These are phyloP conservation scores for Massariosphaeria phaeospora DNA, from an alignment of 495 filamentous ascomycete species.

Conservation along the genomic window DNA sequence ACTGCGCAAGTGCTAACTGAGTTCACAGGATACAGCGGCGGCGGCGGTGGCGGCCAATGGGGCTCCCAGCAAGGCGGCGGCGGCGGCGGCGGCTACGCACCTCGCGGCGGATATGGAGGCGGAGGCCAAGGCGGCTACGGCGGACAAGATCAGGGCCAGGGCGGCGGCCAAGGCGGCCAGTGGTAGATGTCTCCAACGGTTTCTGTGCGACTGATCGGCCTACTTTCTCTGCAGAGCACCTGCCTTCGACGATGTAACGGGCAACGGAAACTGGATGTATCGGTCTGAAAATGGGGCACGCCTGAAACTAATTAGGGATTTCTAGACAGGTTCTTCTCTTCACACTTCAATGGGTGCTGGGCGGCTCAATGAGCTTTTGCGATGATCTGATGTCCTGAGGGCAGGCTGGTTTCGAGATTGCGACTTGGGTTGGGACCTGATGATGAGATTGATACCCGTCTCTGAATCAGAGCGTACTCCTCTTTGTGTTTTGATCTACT, in stretches of 20 bases:
- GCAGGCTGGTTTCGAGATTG: slow-evolving; percentile 22
- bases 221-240: background rate
- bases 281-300: background rate
- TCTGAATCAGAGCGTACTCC: slow-evolving; percentile 23
- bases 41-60: slow-evolving; percentile 17
- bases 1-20: too few species aligned
- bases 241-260: background rate
- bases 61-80: slow-evolving; percentile 8
- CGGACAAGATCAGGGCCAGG: slow-evolving; percentile 11
- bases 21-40: slow-evolving; percentile 16
- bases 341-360: slow-evolving; percentile 13
- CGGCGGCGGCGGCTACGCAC: slow-evolving; percentile 11
- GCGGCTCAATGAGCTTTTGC: slow-evolving; percentile 20
- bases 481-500: background rate
- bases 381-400: slow-evolving; percentile 15
- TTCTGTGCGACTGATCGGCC: background rate
- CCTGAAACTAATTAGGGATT: slow-evolving; percentile 6
- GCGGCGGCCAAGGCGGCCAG: slow-evolving; percentile 22
- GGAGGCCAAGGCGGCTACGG: slow-evolving; percentile 6
- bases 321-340: slow-evolving; percentile 18
- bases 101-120: slow-evolving; percentile 16
- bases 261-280: slow-evolving; percentile 4
- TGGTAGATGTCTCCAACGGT: slow-evolving; percentile 16
- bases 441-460: slow-evolving; percentile 29
- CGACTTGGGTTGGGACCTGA: slow-evolving; percentile 19